Conservation (phyloP, 805 yeast species). For the Starmerella sirachaensis region DNA sequence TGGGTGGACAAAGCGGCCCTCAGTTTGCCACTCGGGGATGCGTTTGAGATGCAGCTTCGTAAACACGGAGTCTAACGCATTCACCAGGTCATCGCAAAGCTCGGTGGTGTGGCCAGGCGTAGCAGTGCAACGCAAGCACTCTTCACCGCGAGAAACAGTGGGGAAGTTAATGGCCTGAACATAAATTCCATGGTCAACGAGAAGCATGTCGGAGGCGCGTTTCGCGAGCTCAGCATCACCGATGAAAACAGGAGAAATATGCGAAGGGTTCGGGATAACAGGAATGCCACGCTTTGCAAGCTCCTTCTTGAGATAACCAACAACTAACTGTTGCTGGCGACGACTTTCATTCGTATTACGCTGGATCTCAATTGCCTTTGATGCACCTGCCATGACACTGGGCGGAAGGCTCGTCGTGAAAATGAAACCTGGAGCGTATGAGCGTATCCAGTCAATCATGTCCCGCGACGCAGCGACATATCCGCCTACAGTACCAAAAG, state of each 20-base stretch:
- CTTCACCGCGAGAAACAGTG: slow-evolving; percentile 91
- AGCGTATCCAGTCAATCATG: slow-evolving; percentile 89
- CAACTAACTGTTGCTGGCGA: slow-evolving; percentile 70
- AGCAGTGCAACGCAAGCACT: slow-evolving; percentile 95
- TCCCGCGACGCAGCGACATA: slow-evolving; percentile 80
- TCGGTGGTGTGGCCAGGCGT: slow-evolving; percentile 89
- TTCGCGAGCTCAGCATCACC: slow-evolving; percentile 93
- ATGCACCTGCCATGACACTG: slow-evolving; percentile 91
- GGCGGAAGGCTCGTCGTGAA: slow-evolving; percentile 97
- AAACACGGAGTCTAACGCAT: slow-evolving; percentile 73
- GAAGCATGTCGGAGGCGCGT: slow-evolving; percentile 75
- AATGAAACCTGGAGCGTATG: slow-evolving; percentile 93
- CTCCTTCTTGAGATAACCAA: slow-evolving; percentile 69
- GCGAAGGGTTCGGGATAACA: slow-evolving; percentile 94
- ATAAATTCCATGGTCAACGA: slow-evolving; percentile 74
- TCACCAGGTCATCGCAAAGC: slow-evolving; percentile 61
- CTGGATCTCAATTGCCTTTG: slow-evolving; percentile 75
- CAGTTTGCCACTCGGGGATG: slow-evolving; percentile 59
- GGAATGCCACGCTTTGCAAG: slow-evolving; percentile 71
- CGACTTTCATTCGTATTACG: slow-evolving; percentile 68
- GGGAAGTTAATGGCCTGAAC: slow-evolving; percentile 99
- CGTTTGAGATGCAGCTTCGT: slow-evolving; percentile 61
- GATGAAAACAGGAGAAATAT: slow-evolving; percentile 86
- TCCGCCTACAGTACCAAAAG: slow-evolving; percentile 96
- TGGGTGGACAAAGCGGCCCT: slow-evolving; percentile 40